Percentiles rank a stretch among this genome's conserved stretches.
Conservation (phyloP, 139 green algal genomes). For the Tetradesmus lagerheimii region DNA sequence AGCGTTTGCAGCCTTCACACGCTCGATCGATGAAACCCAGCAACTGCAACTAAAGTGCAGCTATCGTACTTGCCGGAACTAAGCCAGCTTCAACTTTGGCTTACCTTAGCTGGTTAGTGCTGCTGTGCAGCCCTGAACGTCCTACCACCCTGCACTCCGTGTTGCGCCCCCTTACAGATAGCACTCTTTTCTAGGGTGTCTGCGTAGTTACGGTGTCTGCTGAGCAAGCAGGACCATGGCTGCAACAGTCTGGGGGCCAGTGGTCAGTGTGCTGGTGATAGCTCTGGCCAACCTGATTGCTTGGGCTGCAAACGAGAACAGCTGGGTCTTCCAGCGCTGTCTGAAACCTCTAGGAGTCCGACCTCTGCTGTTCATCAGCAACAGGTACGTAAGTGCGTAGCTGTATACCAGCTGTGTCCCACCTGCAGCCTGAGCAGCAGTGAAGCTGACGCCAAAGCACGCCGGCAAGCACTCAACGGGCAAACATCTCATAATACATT, state of each 20-base stretch:
- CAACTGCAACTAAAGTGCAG: no score
- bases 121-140: background rate
- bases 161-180: no score
- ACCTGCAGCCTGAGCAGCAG: background rate
- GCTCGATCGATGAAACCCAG: no score
- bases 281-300: conserved; percentile 16
- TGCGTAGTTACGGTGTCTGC: background rate
- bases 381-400: background rate
- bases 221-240: background rate
- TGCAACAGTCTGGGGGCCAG: conserved; percentile 27
- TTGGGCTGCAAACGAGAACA: conserved; percentile 18
- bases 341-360: background rate
- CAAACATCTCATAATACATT: no score
- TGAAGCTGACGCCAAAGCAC: background rate
- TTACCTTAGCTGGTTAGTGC: background rate
- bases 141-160: no score
- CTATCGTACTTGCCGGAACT: background rate
- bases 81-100: background rate
- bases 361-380: conserved; percentile 28
- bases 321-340: background rate
- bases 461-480: no score
- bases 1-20: background rate
- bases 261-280: background rate
- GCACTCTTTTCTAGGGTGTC: no score
- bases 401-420: background rate